phyloP scores from a whole-genome alignment of 352 stramenopile species.

The Phytophthora macrochlamydospora region DNA sequence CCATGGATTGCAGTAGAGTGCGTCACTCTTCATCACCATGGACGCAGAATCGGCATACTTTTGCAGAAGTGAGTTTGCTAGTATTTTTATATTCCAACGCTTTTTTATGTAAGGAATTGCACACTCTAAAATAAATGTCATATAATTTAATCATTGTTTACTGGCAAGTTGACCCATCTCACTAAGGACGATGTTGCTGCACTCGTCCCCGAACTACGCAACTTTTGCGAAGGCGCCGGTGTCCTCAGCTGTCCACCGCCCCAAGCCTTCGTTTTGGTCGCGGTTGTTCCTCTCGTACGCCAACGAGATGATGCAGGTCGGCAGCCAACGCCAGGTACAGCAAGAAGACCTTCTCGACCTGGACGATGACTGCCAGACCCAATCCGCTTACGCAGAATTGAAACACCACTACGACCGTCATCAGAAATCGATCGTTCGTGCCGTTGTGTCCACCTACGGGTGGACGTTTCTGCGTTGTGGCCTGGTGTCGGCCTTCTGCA shows the following conservation, averaged over 20 bases:
- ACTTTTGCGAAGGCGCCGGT: constrained; percentile 9
- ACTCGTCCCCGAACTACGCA: constrained; percentile 7
- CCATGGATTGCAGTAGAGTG: no score
- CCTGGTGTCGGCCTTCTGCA: constrained; percentile 16
- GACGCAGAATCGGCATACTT: no score
- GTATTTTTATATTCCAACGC: no score
- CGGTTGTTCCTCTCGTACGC: constrained; percentile 44
- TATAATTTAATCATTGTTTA: no score
- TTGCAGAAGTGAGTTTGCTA: no score
- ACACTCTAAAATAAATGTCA: no score
- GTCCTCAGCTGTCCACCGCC: neutral
- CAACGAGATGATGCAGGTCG: constrained; percentile 34
- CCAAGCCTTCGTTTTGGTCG: constrained; percentile 13
- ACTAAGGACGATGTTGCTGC: no score
- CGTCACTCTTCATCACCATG: no score
- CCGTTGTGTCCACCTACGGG: constrained; percentile 31
- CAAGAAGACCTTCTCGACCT: constrained; percentile 42
- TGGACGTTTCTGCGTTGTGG: constrained; percentile 14
- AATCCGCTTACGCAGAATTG: constrained; percentile 21
- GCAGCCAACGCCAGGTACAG: constrained; percentile 45
- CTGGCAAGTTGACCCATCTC: no score
- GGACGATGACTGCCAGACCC: constrained; percentile 22
- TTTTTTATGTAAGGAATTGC: no score
- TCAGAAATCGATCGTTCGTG: constrained; percentile 20
- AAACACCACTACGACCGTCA: constrained; percentile 13